These are phyloP conservation scores for Phlebiopsis flavidoalba DNA, from an alignment of 768 basidiomycete species.

Conservation along the genomic window DNA sequence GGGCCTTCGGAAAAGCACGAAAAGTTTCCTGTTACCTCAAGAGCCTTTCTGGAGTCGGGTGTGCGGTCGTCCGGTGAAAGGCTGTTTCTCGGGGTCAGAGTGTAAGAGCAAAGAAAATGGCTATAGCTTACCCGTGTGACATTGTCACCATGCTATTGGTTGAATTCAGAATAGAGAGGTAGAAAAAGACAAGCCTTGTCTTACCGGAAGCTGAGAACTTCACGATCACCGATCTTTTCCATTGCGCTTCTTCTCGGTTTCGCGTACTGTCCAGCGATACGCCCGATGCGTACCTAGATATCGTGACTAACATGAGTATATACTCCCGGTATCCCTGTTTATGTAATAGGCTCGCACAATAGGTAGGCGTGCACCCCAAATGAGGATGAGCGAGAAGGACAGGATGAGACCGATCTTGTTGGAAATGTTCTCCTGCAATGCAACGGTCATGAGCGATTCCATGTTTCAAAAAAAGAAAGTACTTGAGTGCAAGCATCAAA, in stretches of 20 bases:
- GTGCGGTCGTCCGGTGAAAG: slow-evolving; percentile 72
- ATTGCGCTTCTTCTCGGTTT: slow-evolving; percentile 85
- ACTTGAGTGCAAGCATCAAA: slow-evolving; percentile 90
- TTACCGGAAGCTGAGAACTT: slow-evolving; percentile 85
- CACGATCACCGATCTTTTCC: slow-evolving; percentile 69
- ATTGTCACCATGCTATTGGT: slow-evolving; percentile 81
- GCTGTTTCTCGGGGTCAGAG: slow-evolving; percentile 30
- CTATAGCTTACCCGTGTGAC: slow-evolving; percentile 72
- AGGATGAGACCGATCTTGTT: slow-evolving; percentile 88
- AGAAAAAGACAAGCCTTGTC: not conserved
- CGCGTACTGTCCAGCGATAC: slow-evolving; percentile 96
- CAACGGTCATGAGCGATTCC: not conserved
- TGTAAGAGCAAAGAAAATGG: not conserved
- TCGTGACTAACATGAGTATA: not conserved
- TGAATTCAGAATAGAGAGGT: not conserved
- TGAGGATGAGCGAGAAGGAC: slow-evolving; percentile 90
- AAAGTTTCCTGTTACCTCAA: slow-evolving; percentile 48
- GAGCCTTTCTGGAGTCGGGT: slow-evolving; percentile 87
- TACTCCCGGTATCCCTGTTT: not conserved
- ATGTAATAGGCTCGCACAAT: slow-evolving; percentile 50
- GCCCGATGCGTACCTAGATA: slow-evolving; percentile 68
- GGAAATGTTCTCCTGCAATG: slow-evolving; percentile 72
- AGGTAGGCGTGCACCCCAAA: slow-evolving; percentile 92
- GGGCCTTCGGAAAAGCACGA: not conserved
- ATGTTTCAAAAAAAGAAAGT: slow-evolving; percentile 20